Percentiles rank a stretch among this genome's conserved stretches.
Evolutionary conservation across 768 basidiomycete genomes (phyloP).

Genomic region (Xerocomellus amylosporus): DNA sequence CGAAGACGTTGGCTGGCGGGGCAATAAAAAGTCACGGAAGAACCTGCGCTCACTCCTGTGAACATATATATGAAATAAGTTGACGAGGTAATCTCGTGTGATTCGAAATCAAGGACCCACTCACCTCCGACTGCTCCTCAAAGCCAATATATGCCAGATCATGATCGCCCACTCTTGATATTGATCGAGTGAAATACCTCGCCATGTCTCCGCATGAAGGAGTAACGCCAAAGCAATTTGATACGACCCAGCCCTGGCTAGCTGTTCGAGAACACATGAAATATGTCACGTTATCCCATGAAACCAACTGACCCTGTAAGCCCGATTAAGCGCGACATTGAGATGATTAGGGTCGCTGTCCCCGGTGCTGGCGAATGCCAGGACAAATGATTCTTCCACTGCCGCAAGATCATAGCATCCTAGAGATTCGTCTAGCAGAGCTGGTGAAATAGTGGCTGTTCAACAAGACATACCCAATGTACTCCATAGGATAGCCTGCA

Average conservation of each 20-base stretch:
- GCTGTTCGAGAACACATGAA: slow-evolving; percentile 38
- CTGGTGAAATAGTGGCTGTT: background rate
- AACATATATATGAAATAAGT: slow-evolving; percentile 12
- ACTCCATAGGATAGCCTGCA: slow-evolving; percentile 72
- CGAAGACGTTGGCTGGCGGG: slow-evolving; percentile 53
- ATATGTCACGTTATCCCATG: background rate
- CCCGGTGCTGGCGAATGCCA: slow-evolving; percentile 59
- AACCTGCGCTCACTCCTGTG: slow-evolving; percentile 59
- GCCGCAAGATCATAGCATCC: slow-evolving; percentile 65
- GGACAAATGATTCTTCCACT: slow-evolving; percentile 67
- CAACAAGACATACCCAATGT: slow-evolving; percentile 50
- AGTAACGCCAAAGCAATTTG: slow-evolving; percentile 58
- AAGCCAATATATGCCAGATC: slow-evolving; percentile 72
- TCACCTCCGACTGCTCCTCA: slow-evolving; percentile 69
- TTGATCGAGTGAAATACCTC: slow-evolving; percentile 58
- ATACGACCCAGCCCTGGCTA: slow-evolving; percentile 67
- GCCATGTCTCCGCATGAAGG: slow-evolving; percentile 69
- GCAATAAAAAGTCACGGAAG: slow-evolving; percentile 62
- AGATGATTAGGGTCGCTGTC: slow-evolving; percentile 61
- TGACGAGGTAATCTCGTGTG: background rate
- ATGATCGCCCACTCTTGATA: slow-evolving; percentile 72
- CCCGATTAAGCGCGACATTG: slow-evolving; percentile 59
- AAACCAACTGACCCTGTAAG: slow-evolving; percentile 53
- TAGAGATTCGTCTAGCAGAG: slow-evolving; percentile 29
- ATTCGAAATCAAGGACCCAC: slow-evolving; percentile 16